Evolutionary conservation across 805 yeast genomes (phyloP).

Genomic region (Candida rishiriensis): DNA sequence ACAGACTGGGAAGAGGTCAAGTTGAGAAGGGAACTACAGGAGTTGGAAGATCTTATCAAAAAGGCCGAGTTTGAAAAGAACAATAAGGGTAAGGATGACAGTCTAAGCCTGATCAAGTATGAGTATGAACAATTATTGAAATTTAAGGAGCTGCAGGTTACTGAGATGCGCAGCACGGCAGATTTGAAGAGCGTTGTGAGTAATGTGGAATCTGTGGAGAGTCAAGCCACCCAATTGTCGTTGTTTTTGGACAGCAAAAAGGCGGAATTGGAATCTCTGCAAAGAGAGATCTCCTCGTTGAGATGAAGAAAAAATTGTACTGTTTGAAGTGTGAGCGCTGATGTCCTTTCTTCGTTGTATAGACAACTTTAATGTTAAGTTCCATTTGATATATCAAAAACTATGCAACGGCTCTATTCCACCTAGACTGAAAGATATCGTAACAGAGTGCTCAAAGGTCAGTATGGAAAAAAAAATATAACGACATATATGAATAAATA

Average conservation of each 20-base stretch:
- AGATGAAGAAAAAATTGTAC: constrained; percentile 9
- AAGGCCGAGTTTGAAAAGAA: constrained; percentile 50
- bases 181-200: constrained; percentile 50
- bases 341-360: no score
- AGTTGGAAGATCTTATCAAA: constrained; percentile 61
- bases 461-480: constrained; percentile 21
- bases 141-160: constrained; percentile 64
- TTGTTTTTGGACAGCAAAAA: constrained; percentile 60
- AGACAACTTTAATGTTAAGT: no score
- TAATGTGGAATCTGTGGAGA: constrained; percentile 67
- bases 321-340: background rate
- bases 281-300: constrained; percentile 30
- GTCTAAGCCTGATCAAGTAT: constrained; percentile 34
- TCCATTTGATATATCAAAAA: background rate
- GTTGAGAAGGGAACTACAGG: constrained; percentile 70
- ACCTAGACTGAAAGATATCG: no score
- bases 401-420: background rate
- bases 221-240: constrained; percentile 71
- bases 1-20: constrained; percentile 93
- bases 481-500: constrained; percentile 3
- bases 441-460: constrained; percentile 2
- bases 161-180: constrained; percentile 29
- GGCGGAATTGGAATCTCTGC: constrained; percentile 50
- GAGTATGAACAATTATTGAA: constrained; percentile 81
- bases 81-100: constrained; percentile 26